phyloP scores from a whole-genome alignment of 1,284 basidiomycete genomes.

The Ganoderma sinense region DNA sequence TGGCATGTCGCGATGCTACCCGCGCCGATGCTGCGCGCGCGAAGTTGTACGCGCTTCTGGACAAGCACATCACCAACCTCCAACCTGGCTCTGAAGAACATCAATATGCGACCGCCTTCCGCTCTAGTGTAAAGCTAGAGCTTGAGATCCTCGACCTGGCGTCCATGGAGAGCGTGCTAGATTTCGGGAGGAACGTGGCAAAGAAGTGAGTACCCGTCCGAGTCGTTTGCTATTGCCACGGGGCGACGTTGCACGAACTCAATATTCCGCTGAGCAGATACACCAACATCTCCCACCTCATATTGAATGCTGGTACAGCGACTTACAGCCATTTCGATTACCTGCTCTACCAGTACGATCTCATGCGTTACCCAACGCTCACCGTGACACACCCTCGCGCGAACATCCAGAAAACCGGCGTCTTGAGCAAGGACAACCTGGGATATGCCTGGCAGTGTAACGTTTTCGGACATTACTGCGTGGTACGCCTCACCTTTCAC shows the following conservation, averaged over 20 bases:
- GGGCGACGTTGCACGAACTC: background rate
- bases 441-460: slow-evolving; percentile 91
- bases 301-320: slow-evolving; percentile 85
- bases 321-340: slow-evolving; percentile 69
- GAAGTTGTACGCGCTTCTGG: slow-evolving; percentile 62
- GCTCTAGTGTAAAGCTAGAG: slow-evolving; percentile 66
- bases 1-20: slow-evolving; percentile 79
- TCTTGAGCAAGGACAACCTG: slow-evolving; percentile 72
- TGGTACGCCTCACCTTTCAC: slow-evolving; percentile 60
- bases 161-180: slow-evolving; percentile 66
- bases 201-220: slow-evolving; percentile 54
- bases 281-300: slow-evolving; percentile 82
- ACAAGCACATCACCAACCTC: slow-evolving; percentile 55
- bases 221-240: background rate
- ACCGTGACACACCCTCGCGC: slow-evolving; percentile 67
- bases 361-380: slow-evolving; percentile 54
- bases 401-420: slow-evolving; percentile 69
- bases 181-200: slow-evolving; percentile 66
- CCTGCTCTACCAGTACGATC: slow-evolving; percentile 55
- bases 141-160: slow-evolving; percentile 75
- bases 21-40: slow-evolving; percentile 70
- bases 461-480: slow-evolving; percentile 82
- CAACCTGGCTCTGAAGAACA: slow-evolving; percentile 47
- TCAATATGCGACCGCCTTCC: slow-evolving; percentile 64
- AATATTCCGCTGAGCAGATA: slow-evolving; percentile 58